A percentile compares a stretch with the other conserved stretches of the same genome.
phyloP scores from a whole-genome alignment of 2,329 filamentous ascomycete genomes.

The Hypoxylon sp. region DNA sequence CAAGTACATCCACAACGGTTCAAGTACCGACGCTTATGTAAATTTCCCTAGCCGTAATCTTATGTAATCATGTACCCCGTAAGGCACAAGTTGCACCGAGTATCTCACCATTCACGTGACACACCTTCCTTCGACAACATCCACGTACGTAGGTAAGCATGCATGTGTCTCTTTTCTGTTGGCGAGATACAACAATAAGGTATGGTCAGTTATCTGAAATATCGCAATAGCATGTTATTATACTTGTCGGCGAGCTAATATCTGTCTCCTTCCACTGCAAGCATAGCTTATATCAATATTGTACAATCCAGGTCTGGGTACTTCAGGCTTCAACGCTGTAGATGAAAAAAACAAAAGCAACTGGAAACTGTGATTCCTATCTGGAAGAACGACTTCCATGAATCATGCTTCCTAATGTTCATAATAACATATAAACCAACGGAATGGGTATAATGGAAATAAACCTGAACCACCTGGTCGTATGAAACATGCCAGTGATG shows the following conservation, averaged over 20 bases:
- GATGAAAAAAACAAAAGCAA: not conserved
- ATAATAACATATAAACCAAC: conserved; percentile 26
- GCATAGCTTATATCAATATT: not conserved
- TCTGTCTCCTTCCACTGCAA: not conserved
- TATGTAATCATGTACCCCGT: conserved; percentile 2
- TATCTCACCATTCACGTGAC: conserved; percentile 24
- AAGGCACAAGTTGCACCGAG: not conserved
- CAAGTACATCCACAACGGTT: not conserved
- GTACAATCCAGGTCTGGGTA: not conserved
- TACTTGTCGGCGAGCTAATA: not conserved
- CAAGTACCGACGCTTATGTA: conserved; percentile 23
- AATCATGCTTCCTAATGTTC: conserved; percentile 6
- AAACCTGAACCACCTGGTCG: conserved; percentile 22
- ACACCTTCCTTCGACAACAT: conserved; percentile 4
- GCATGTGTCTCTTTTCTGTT: not conserved
- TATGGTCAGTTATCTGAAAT: not conserved
- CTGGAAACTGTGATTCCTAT: not conserved
- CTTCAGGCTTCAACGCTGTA: not conserved
- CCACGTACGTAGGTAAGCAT: not conserved
- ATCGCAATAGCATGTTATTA: not conserved
- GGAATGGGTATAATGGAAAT: conserved; percentile 42
- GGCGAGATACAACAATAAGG: not conserved
- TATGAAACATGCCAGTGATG: conserved; percentile 19
- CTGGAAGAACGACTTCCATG: conserved; percentile 6
- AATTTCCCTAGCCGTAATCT: not conserved